A percentile compares a stretch with the other conserved stretches of the same genome.
These are phyloP conservation scores for Cryomyces minteri DNA, from an alignment of 495 filamentous ascomycete genomes.

Conservation along the genomic window DNA sequence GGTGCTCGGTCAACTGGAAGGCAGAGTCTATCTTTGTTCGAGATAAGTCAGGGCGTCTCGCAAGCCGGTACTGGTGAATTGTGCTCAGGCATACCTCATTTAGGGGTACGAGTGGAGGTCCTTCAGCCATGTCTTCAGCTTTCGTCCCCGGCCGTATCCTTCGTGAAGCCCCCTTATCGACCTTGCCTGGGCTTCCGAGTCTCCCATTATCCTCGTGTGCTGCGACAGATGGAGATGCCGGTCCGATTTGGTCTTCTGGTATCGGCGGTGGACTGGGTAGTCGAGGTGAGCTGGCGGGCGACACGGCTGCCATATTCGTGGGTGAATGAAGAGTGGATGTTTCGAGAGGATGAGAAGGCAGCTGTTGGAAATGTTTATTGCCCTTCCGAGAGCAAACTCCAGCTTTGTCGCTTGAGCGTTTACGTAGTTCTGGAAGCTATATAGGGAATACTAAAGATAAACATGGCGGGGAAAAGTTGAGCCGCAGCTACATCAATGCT, in stretches of 20 bases:
- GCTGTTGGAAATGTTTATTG: too few relatives aligned
- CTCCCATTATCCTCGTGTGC: slow-evolving; percentile 29
- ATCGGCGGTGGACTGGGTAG: slow-evolving; percentile 79
- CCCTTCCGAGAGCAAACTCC: too few relatives aligned
- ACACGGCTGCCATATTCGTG: slow-evolving; percentile 31
- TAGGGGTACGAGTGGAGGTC: slow-evolving; percentile 72
- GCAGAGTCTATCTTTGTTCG: slow-evolving; percentile 52
- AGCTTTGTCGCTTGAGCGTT: too few relatives aligned
- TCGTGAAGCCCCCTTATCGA: slow-evolving; percentile 49
- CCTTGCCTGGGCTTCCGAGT: slow-evolving; percentile 7
- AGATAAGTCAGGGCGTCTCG: not conserved
- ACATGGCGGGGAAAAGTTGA: too few relatives aligned
- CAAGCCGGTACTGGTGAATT: not conserved
- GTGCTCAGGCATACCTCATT: slow-evolving; percentile 43
- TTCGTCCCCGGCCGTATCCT: slow-evolving; percentile 87
- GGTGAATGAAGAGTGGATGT: not conserved
- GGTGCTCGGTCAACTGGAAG: slow-evolving; percentile 96
- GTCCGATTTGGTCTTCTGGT: slow-evolving; percentile 76
- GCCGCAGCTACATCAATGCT: too few relatives aligned
- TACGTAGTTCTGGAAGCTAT: too few relatives aligned
- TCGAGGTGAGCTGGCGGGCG: slow-evolving; percentile 64
- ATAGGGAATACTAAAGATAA: too few relatives aligned
- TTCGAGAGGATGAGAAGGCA: too few relatives aligned
- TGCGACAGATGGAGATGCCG: slow-evolving; percentile 55
- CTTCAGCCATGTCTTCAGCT: slow-evolving; percentile 74